Evolutionary conservation across 805 yeast species (phyloP), one percentile per base, ranked within the genome.

Genomic region (Citeromyces nyonsensis): DNA sequence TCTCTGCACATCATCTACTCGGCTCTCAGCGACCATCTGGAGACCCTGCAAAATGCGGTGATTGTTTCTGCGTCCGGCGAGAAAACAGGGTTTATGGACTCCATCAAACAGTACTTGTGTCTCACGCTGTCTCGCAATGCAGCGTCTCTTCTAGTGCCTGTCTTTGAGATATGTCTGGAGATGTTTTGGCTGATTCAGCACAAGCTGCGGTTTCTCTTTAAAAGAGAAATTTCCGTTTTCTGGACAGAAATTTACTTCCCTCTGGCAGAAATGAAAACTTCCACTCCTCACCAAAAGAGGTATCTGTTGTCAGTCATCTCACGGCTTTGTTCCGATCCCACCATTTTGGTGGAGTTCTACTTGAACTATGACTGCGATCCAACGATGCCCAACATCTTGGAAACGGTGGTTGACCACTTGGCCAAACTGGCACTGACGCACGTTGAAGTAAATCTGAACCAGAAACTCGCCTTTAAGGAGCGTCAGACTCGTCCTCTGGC

Each of bases 301-400:
- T 88, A 85, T 45, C 69, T 88, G 40, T 60, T 93, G 38, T 69
- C 78, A 9, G 66, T 88, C n/a, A 64, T 93, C 15, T 80, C 81
- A 44, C 66, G 94, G 41, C 55, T 91, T 26, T 79, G 94, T 48
- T 73, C 73, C 40, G 95, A 88, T 54, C 94, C 97, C 29, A 67
- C 94, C 38, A 77, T 93, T 12, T 59, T 93, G 39, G 83, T 93
- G 36, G 99, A 91, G 56, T 73, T 91, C 37, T 91, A 88, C 49
- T 65, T 91, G 45, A 91, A 91, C 54, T 93, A 91, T 52, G 99
- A 91, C 53, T 91, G 99, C 60, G 95, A 85, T 49, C 59, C 73
- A 24, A 56, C 69, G 2, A 69, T 76, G 64, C 80, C 91, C 26
- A 91, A 91, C 50, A 63, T 86, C 32, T 83, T 86, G 54, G 98